Evolutionary conservation across 257 asterid genomes (phyloP).

Genomic region (Ajuga chamaepitys): DNA sequence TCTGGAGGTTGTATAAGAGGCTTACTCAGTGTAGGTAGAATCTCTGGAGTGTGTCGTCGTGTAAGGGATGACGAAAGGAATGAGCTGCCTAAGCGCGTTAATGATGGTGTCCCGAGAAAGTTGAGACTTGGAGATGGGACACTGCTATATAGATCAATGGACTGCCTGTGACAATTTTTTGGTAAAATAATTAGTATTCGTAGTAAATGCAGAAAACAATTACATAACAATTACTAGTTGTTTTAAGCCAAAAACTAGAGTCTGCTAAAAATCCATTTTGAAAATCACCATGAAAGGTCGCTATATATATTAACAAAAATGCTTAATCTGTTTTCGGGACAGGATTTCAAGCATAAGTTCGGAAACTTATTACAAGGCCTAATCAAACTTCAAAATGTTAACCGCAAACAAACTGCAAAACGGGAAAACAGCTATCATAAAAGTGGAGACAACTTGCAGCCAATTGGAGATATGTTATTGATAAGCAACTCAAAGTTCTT

Average conservation of each 20-base stretch:
- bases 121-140: conserved; percentile 80
- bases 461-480: neutral
- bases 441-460: neutral
- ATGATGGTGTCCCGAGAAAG: conserved; percentile 66
- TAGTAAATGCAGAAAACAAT: neutral
- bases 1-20: conserved; percentile 54
- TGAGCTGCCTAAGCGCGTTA: conserved; percentile 68
- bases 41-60: conserved; percentile 73
- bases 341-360: too few species aligned
- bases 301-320: too few species aligned
- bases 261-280: neutral
- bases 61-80: conserved; percentile 60
- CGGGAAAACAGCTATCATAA: neutral
- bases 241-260: neutral
- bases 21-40: conserved; percentile 58
- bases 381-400: neutral
- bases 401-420: neutral
- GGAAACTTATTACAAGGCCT: neutral
- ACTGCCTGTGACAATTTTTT: conserved; percentile 54
- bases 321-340: too few species aligned
- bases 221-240: neutral
- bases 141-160: conserved; percentile 81
- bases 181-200: conserved; percentile 1
- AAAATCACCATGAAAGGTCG: neutral
- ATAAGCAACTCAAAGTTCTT: neutral